Percentiles rank a stretch among this genome's conserved stretches.
Evolutionary conservation across 2,329 filamentous ascomycete species (phyloP).

Genomic region (Cercospora citrullina): DNA sequence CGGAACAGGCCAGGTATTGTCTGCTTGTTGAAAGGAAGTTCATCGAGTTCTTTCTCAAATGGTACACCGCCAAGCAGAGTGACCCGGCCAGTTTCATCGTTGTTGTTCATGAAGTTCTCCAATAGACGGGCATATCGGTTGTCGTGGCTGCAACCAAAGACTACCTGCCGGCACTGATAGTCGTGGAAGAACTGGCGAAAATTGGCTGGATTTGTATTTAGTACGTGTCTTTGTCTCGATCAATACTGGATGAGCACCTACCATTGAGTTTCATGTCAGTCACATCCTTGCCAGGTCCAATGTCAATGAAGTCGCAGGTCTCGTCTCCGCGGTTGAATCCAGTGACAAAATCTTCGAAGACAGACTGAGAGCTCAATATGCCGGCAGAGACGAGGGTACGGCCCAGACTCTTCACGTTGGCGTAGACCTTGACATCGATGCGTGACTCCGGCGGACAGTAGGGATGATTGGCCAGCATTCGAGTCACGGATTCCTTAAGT

Average conservation of each 20-base stretch:
- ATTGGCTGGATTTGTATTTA: slow-evolving; percentile 44
- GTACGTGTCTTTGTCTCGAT: not conserved
- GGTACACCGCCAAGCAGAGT: slow-evolving; percentile 59
- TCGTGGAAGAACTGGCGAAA: slow-evolving; percentile 59
- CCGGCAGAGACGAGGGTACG: slow-evolving; percentile 39
- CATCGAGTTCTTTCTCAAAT: slow-evolving; percentile 55
- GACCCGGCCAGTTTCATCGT: slow-evolving; percentile 49
- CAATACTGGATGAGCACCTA: not conserved
- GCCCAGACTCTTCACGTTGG: slow-evolving; percentile 42
- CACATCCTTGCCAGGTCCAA: slow-evolving; percentile 59
- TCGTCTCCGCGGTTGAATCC: slow-evolving; percentile 60
- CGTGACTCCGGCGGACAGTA: slow-evolving; percentile 45
- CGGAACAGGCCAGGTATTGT: slow-evolving; percentile 58
- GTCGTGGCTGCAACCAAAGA: slow-evolving; percentile 61
- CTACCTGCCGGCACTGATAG: slow-evolving; percentile 61
- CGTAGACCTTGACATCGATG: slow-evolving; percentile 49
- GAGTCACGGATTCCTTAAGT: slow-evolving; percentile 52
- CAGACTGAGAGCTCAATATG: slow-evolving; percentile 52
- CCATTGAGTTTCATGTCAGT: slow-evolving; percentile 58
- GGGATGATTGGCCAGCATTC: slow-evolving; percentile 27
- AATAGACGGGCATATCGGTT: slow-evolving; percentile 56
- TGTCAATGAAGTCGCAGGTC: slow-evolving; percentile 62
- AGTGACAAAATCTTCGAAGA: slow-evolving; percentile 51
- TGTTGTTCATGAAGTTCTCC: slow-evolving; percentile 51
- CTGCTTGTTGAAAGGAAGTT: slow-evolving; percentile 52